Evolutionary conservation across 441 rosid species (phyloP).

Genomic region (Arabidopsis lyrata): DNA sequence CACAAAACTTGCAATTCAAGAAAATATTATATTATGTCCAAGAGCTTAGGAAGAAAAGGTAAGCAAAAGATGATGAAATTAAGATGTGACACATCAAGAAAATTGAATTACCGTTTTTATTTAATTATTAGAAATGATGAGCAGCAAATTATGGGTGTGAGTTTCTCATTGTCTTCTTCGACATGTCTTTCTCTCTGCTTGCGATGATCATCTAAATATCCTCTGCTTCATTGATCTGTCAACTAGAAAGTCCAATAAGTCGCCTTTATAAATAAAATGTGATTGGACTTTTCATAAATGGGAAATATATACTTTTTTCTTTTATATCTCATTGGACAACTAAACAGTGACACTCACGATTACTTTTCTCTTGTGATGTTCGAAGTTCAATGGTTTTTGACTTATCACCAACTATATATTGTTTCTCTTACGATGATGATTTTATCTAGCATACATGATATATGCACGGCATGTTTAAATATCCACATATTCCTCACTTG

Average conservation of each 20-base stretch:
- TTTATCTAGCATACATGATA: conserved; percentile 27
- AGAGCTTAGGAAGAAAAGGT: conserved; percentile 11
- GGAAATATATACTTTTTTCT: conserved; percentile 26
- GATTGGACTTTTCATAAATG: conserved; percentile 35
- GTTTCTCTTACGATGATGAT: conserved; percentile 5
- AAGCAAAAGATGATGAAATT: conserved; percentile 16
- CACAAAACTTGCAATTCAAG: conserved; percentile 9
- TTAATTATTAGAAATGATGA: conserved; percentile 25
- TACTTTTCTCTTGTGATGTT: conserved; percentile 16
- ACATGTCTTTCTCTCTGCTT: conserved; percentile 11
- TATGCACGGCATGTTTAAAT: background rate
- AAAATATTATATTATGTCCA: conserved; percentile 17
- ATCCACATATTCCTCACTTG: background rate
- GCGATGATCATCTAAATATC: conserved; percentile 10
- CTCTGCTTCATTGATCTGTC: conserved; percentile 38
- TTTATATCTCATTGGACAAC: conserved; percentile 38
- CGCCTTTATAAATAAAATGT: conserved; percentile 4
- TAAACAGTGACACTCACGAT: conserved; percentile 45
- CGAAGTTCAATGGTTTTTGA: conserved; percentile 22
- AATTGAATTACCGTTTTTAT: background rate
- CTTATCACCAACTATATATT: conserved; percentile 11
- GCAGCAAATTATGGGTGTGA: conserved; percentile 33
- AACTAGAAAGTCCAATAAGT: conserved; percentile 42
- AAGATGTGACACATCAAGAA: conserved; percentile 10
- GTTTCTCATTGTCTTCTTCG: conserved; percentile 22